Evolutionary conservation across 129 eudicot genomes (phyloP), one percentile per base, ranked within the genome.

Genomic region (Calendula officinalis): DNA sequence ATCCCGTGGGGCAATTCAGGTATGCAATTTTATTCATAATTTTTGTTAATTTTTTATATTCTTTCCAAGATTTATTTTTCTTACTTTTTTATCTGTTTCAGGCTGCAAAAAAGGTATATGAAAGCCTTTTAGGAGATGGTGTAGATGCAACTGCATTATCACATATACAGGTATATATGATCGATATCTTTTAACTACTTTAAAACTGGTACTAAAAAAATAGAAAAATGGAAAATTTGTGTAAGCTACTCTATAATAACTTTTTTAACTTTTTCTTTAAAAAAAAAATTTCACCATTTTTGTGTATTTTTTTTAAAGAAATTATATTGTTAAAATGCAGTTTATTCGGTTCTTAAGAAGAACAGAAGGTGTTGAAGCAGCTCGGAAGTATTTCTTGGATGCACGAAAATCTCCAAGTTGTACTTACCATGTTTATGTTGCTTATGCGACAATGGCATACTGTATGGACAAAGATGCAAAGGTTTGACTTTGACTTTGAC

Each of bases 311-410:
- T 10, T 45, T n/a, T n/a, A n/a, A 38, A 64, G 11, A 35, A 39
- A 45, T 63, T 46, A 55, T 17, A 10, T 17, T 69, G 15, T 54
- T 71, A 54, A 14, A 12, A 32, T 75, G 74, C 84, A 94, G 99
- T 94, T 71, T 71, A 86, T 94, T 9, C 81, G 90, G 48, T 94
- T 94, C 77, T 71, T 94, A 78, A 86, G 99, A 81, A 86, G 99
- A 83, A 85, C 92, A 5, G 99, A 94, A 80, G 99, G 99, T 67
- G 90, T 82, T 36, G 99, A 94, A 82, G 94, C 95, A 44, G 95
- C 99, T 67, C 89, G 91, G 30, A 94, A 82, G 77, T 89, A 86
- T 82, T 94, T 94, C 68, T 51, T 89, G 66, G 97, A 89, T 68
- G 88, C 88, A 6, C 82, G 95, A 12, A 84, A 88, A 62, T 94